phyloP scores from a whole-genome alignment of 2,329 filamentous ascomycete genomes.

The Leptographium galeiforme region DNA sequence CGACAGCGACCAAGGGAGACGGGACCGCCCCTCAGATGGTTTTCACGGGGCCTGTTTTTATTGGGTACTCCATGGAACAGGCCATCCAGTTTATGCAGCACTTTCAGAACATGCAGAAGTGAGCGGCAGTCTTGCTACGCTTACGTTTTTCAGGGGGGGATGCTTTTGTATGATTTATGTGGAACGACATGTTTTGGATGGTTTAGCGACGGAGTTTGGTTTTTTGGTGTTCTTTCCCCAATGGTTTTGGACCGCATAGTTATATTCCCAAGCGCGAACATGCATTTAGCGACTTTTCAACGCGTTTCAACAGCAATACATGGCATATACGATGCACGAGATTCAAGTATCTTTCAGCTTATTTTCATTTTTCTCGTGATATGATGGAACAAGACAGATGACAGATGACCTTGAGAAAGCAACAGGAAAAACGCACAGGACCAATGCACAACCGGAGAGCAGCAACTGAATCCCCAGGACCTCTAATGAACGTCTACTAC shows the following conservation, averaged over 20 bases:
- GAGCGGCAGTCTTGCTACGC: not conserved
- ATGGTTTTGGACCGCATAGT: too few relatives aligned
- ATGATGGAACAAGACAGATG: too few relatives aligned
- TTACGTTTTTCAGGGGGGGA: too few relatives aligned
- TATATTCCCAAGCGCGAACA: too few relatives aligned
- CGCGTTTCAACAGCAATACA: too few relatives aligned
- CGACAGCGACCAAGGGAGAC: not conserved
- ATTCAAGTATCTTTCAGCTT: too few relatives aligned
- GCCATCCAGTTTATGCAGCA: slow-evolving; percentile 63
- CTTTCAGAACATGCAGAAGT: slow-evolving; percentile 21
- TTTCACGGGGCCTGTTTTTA: slow-evolving; percentile 87
- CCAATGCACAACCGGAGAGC: not conserved
- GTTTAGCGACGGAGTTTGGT: slow-evolving; percentile 1
- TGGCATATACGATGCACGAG: not conserved
- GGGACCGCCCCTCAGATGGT: slow-evolving; percentile 48
- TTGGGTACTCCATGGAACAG: slow-evolving; percentile 78
- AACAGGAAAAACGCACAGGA: not conserved
- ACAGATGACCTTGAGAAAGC: too few relatives aligned
- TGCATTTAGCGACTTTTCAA: too few relatives aligned
- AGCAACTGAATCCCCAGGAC: not conserved
- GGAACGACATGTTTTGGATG: not conserved
- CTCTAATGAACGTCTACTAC: not conserved
- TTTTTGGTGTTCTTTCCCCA: too few relatives aligned
- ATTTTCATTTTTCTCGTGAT: too few relatives aligned
- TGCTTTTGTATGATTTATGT: not conserved